phyloP scores from a whole-genome alignment of 371 early-diverging fungal species.

The Entomophthora muscae region DNA sequence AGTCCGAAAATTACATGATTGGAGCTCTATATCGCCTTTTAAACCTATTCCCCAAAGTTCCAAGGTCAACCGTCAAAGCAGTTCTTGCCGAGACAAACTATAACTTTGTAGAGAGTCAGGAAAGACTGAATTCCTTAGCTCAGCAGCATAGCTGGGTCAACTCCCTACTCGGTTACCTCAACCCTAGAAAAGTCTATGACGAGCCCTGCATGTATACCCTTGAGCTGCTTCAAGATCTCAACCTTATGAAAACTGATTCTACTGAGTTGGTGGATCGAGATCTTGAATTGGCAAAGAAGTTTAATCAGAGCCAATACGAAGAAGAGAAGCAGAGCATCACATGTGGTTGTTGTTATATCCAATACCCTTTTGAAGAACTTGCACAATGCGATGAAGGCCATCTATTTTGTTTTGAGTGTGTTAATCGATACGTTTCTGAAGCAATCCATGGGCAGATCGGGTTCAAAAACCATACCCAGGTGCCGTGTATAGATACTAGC shows the following conservation, averaged over 20 bases:
- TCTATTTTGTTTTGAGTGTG: conserved; percentile 27
- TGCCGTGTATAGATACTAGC: conserved; percentile 23
- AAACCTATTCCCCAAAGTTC: conserved; percentile 18
- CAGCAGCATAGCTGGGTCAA: conserved; percentile 9
- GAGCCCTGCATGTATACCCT: conserved; percentile 8
- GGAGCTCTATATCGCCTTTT: conserved; percentile 11
- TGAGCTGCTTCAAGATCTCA: conserved; percentile 19
- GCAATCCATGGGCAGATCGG: conserved; percentile 35
- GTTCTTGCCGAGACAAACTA: conserved; percentile 34
- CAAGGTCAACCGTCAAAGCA: conserved; percentile 31
- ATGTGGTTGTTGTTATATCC: conserved; percentile 35
- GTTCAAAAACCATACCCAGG: conserved; percentile 21
- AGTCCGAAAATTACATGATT: conserved; percentile 17
- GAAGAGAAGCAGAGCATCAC: conserved; percentile 20
- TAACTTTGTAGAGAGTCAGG: conserved; percentile 23
- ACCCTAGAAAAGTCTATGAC: conserved; percentile 3
- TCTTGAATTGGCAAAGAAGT: conserved; percentile 14
- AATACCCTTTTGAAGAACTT: conserved; percentile 29
- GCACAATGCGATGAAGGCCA: conserved; percentile 30
- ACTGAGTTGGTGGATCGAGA: conserved; percentile 13
- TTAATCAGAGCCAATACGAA: conserved; percentile 23
- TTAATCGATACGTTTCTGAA: conserved; percentile 22
- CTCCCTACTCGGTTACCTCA: conserved; percentile 6
- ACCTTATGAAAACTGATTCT: conserved; percentile 11
- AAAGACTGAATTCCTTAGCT: conserved; percentile 20